phyloP scores from a whole-genome alignment of 345 rosid species.

The Geranium rotundifolium region DNA sequence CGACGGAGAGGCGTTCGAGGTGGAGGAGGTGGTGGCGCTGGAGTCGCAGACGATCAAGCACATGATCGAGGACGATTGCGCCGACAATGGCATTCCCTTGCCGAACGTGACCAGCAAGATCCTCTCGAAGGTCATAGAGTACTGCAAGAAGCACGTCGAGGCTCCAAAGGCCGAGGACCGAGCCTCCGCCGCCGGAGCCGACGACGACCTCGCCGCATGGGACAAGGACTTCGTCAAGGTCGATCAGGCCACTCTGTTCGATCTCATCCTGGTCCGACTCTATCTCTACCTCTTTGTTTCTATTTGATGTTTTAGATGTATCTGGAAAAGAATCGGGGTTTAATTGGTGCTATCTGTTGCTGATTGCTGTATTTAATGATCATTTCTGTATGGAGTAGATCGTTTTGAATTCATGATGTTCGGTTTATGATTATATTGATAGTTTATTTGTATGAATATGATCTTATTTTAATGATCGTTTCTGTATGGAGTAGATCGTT shows the following conservation, averaged over 20 bases:
- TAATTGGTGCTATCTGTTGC: neutral
- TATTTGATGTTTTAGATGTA: neutral
- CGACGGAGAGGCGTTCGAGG: constrained; percentile 57
- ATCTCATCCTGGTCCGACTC: constrained; percentile 42
- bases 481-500: no score
- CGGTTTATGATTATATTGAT: neutral
- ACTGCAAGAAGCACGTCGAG: constrained; percentile 63
- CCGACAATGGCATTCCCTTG: constrained; percentile 44
- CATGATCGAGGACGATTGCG: constrained; percentile 56
- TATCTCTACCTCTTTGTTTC: neutral
- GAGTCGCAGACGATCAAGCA: constrained; percentile 62
- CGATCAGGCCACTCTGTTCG: constrained; percentile 51
- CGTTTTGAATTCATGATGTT: neutral
- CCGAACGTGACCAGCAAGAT: constrained; percentile 59
- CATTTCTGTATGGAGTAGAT: neutral
- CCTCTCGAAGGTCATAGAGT: constrained; percentile 64
- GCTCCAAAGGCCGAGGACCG: constrained; percentile 20
- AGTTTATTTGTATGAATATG: no score
- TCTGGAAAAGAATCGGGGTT: neutral
- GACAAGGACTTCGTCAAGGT: constrained; percentile 51
- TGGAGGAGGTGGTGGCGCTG: constrained; percentile 44
- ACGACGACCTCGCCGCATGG: constrained; percentile 37
- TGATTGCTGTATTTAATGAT: neutral
- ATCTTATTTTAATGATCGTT: no score
- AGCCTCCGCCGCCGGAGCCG: constrained; percentile 11